Base-by-base conservation (phyloP, 2,329 filamentous ascomycete genomes). In the Fusarium duplospermum region DNA sequence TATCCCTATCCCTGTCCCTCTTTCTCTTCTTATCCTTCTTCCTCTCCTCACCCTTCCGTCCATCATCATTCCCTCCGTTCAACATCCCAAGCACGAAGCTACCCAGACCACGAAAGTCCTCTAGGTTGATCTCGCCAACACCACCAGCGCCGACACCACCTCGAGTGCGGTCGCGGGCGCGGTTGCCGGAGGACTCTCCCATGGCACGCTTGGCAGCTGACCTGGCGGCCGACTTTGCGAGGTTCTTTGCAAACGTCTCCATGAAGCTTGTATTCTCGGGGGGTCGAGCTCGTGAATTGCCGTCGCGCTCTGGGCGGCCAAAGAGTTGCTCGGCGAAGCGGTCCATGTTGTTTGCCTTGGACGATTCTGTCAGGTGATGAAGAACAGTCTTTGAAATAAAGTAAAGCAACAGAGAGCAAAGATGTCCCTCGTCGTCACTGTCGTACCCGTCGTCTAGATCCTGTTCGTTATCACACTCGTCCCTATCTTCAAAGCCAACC, bases 1-100 rank as follows among this genome's bases (percentile, higher is more conserved):
- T 75, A 13, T 61, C 69, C 20, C 66, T 64, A 2, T 67, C 68
- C 20, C 62, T 72, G 2, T 68, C 65, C 6, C 62, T 75, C 22
- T 73, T 73, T 9, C 73, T 62, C 58, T 77, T 35, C 54, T 61
- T 72, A 1, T 67, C 65, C 14, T 56, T 75, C 18, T 73, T 74
- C 10, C 73, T 65, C 56, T 77, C 67, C 14, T 69, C 69, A 38
- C 71, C 67, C 4, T 40, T 65, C 16, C 58, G 54, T 5, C 67
- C 62, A 22, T 66, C 69, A 6, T 71, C 69, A 22, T 66, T 62
- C 40, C 69, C 71, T 0, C 71, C 62, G 6, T 64, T 60, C 13
- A 78, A 24, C 75, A 78, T 77, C 36, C 73, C 69, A 9, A 78
- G 65, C 11, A 78, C 75, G 16, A 78, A 77, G 16, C 74, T 73